A percentile compares a stretch with the other conserved stretches of the same genome.
Evolutionary conservation across 306 rosid genomes (phyloP).

Genomic region (Rosa multiflora): DNA sequence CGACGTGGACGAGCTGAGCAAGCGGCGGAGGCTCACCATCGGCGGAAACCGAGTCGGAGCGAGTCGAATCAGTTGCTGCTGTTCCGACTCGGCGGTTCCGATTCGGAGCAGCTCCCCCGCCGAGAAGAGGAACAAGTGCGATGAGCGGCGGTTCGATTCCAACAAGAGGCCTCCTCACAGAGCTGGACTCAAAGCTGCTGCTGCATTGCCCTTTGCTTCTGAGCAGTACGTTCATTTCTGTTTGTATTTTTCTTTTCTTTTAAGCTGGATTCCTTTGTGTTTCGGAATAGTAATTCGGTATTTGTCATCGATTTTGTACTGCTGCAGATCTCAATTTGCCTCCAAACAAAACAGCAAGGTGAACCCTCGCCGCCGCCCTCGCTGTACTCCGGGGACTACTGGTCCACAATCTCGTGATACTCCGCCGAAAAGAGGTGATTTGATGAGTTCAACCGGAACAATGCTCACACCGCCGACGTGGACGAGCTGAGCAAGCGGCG

Average conservation of each 20-base stretch:
- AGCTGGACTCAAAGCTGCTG: constrained; percentile 60
- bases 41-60: constrained; percentile 33
- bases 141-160: constrained; percentile 59
- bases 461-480: not conserved
- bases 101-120: constrained; percentile 49
- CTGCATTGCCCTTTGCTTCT: constrained; percentile 85
- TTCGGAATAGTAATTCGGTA: not conserved
- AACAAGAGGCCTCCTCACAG: constrained; percentile 54
- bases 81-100: constrained; percentile 66
- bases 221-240: constrained; percentile 46
- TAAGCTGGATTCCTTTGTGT: not conserved
- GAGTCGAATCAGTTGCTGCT: constrained; percentile 44
- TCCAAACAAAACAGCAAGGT: constrained; percentile 64
- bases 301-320: not conserved
- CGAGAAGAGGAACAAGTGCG: constrained; percentile 50
- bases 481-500: constrained; percentile 40
- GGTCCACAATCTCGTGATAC: constrained; percentile 95
- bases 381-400: constrained; percentile 67
- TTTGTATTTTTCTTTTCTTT: not conserved
- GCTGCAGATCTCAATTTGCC: constrained; percentile 51
- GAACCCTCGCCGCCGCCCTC: constrained; percentile 76
- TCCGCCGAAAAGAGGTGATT: constrained; percentile 90
- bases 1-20: constrained; percentile 21
- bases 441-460: not conserved
- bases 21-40: constrained; percentile 38